Evolutionary conservation across 495 filamentous ascomycete genomes (phyloP), one percentile per base, ranked within the genome.

Genomic region (Parachaetomium inaequale): DNA sequence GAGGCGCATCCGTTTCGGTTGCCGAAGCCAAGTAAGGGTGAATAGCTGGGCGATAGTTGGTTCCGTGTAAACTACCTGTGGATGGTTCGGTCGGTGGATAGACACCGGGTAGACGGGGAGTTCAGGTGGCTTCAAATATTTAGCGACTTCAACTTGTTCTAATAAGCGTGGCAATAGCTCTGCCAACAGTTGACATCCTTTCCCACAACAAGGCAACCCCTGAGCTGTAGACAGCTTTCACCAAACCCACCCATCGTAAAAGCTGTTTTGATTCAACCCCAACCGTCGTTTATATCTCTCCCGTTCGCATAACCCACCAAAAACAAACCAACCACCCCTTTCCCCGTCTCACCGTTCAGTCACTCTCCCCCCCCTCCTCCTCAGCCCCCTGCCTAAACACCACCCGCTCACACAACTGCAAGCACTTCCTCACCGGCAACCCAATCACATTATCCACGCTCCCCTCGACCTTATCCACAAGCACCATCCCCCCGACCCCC

Each of bases 361-460:
- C 56, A 23, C 65, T 57, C 26, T 68, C 71, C 40, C 71, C 71
- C 12, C 69, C 71, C 2, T 70, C 74, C 2, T 70, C 74, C n/a
- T 72, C 79, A 17, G 74, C 75, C 11, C 72, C 74, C 69, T 84
- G 81, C 62, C 71, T 73, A 57, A 84, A 79, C 62, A 95, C 72
- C 26, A 90, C 87, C 80, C 85, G 90, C 80, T 98, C 91, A 66
- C 95, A 93, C 60, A 96, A 69, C 75, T 85, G 85, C 74, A 97
- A 71, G 26, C 87, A 91, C 67, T 85, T 82, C 70, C 91, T 84
- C 58, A 98, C 76, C 32, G 94, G 94, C 78, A 98, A 73, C n/a
- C 95, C 94, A 55, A 98, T 85, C 7, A 98, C 94, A 78, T 98
- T 98, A 82, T 98, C 93, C 69, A 86, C 92, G 49, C 84, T 85